A percentile compares a stretch with the other conserved stretches of the same genome.
These are phyloP conservation scores for Datura wrightii DNA, from an alignment of 257 asterid genomes.

Conservation along the genomic window DNA sequence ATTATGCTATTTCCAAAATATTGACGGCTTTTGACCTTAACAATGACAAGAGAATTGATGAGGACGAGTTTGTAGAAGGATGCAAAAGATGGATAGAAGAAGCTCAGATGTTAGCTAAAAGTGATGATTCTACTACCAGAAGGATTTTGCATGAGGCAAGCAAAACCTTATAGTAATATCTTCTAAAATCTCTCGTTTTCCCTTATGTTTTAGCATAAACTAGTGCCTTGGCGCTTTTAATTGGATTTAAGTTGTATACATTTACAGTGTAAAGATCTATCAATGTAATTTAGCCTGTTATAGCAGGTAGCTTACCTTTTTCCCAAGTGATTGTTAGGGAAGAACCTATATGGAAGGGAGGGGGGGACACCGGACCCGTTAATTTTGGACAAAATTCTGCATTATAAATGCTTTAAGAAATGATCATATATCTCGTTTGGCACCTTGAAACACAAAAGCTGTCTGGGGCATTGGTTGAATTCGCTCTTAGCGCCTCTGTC, in stretches of 20 bases:
- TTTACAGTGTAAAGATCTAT: too few relatives aligned
- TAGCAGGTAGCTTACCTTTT: not conserved
- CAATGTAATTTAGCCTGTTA: not conserved
- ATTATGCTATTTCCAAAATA: conserved; percentile 45
- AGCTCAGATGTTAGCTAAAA: conserved; percentile 38
- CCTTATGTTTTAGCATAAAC: not conserved
- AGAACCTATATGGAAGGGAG: not conserved
- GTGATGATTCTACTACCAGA: conserved; percentile 34
- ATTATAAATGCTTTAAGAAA: not conserved
- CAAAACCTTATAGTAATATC: not conserved
- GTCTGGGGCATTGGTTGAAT: too few relatives aligned
- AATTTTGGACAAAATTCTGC: not conserved
- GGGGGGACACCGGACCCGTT: not conserved
- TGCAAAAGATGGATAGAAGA: conserved; percentile 48
- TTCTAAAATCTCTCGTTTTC: not conserved
- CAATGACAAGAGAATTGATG: conserved; percentile 42
- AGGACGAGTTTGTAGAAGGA: conserved; percentile 45
- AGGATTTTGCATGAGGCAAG: conserved; percentile 39
- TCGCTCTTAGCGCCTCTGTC: too few relatives aligned
- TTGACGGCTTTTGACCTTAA: conserved; percentile 42
- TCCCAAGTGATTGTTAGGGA: not conserved
- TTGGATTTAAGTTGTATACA: not conserved
- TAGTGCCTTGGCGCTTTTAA: not conserved
- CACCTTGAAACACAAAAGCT: not conserved
- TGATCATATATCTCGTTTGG: not conserved